Conservation (phyloP, 2,329 filamentous ascomycete genomes). For the Colletotrichum sp. region DNA sequence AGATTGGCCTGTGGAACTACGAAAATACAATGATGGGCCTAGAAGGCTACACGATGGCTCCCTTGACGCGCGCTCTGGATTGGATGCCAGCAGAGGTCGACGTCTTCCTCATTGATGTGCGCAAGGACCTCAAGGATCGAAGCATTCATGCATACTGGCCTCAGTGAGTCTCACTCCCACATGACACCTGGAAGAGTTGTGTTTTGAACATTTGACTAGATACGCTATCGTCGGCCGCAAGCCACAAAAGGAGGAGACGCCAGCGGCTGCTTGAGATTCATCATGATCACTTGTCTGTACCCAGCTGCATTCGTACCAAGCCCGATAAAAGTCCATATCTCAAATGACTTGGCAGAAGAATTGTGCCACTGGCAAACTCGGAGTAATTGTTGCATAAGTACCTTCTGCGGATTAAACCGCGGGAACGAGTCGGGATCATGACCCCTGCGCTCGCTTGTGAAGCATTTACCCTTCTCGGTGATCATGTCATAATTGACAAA, state of each 20-base stretch:
- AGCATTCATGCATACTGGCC: not conserved
- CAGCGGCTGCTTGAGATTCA: too few species aligned
- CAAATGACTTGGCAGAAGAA: too few species aligned
- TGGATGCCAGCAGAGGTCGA: conserved; percentile 38
- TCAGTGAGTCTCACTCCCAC: fast-evolving
- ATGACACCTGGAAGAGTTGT: fast-evolving
- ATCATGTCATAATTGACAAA: not conserved
- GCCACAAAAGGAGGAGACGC: not conserved
- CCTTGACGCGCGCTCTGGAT: conserved; percentile 35
- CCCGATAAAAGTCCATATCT: too few species aligned
- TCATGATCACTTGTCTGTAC: too few species aligned
- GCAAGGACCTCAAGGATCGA: not conserved
- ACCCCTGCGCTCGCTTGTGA: not conserved
- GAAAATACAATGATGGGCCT: conserved; percentile 37
- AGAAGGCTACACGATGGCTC: conserved; percentile 37
- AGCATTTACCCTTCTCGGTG: not conserved
- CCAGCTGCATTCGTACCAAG: too few species aligned
- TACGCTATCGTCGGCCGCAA: not conserved
- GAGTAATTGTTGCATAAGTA: too few species aligned
- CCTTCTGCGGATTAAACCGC: too few species aligned
- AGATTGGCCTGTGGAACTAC: conserved; percentile 35
- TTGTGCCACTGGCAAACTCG: too few species aligned
- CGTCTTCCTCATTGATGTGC: conserved; percentile 12
- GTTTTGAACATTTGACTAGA: not conserved
- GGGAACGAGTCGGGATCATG: too few species aligned